Conservation (phyloP, 192 early-diverging fungal genomes). For the Spizellomyces punctatus region DNA sequence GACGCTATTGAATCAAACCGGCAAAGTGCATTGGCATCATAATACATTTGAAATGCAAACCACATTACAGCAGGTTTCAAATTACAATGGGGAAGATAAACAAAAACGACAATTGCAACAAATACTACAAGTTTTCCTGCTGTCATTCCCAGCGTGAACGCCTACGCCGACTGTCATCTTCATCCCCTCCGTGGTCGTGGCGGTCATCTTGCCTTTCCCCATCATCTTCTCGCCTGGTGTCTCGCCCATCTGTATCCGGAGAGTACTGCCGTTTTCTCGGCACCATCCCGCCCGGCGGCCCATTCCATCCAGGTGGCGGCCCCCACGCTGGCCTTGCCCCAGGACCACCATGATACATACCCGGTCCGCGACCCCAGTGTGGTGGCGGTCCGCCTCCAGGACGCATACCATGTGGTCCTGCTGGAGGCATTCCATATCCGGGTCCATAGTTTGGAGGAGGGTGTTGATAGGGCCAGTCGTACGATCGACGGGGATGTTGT, state of each 20-base stretch:
- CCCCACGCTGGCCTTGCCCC: neutral
- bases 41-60: no score
- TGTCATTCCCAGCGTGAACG: neutral
- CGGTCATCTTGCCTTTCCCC: neutral
- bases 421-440: slow-evolving; percentile 17
- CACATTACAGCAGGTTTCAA: no score
- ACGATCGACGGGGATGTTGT: no score
- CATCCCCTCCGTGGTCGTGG: neutral
- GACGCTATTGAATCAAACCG: no score
- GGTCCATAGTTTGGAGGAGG: neutral
- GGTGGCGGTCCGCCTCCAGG: slow-evolving; percentile 11
- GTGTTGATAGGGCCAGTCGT: slow-evolving; percentile 7
- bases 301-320: neutral
- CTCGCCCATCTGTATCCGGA: neutral
- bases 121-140: no score
- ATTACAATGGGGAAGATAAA: no score
- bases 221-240: neutral
- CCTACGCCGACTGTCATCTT: slow-evolving; percentile 1
- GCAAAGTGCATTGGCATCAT: no score
- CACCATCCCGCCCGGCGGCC: slow-evolving; percentile 10
- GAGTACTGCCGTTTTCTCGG: slow-evolving; percentile 4
- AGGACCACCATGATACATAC: neutral
- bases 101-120: no score
- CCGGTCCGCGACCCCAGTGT: slow-evolving; percentile 4
- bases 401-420: neutral